A percentile compares a stretch with the other conserved stretches of the same genome.
These are phyloP conservation scores for Suhomyces chickasaworum DNA, from an alignment of 1,139 yeast genomes.

Conservation along the genomic window DNA sequence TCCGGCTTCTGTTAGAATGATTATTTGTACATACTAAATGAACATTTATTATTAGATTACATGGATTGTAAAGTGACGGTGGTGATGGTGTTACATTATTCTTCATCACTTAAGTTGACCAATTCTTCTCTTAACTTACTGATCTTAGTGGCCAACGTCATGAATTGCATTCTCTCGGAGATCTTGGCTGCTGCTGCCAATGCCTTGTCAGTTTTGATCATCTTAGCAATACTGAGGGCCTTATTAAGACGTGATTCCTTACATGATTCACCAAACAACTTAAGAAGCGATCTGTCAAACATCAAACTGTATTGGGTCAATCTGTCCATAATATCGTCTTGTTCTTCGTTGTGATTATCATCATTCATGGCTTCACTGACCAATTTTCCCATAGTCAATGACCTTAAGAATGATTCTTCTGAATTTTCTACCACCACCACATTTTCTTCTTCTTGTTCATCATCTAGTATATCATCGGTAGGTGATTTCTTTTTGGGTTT, in stretches of 20 bases:
- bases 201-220: conserved; percentile 76
- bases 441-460: conserved; percentile 30
- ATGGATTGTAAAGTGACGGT: background rate
- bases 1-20: background rate
- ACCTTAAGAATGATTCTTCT: conserved; percentile 47
- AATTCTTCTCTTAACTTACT: conserved; percentile 61
- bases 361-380: conserved; percentile 46
- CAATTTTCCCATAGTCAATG: conserved; percentile 52
- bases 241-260: conserved; percentile 62
- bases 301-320: conserved; percentile 51
- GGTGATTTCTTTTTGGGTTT: conserved; percentile 21
- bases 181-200: conserved; percentile 81
- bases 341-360: conserved; percentile 34
- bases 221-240: conserved; percentile 69
- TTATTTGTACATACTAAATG: conserved; percentile 8
- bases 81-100: too few species aligned
- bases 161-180: conserved; percentile 74
- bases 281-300: conserved; percentile 73
- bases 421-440: conserved; percentile 29
- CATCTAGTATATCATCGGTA: conserved; percentile 24
- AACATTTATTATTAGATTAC: background rate
- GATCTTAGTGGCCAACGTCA: conserved; percentile 65
- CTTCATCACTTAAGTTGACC: conserved; percentile 31
- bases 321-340: conserved; percentile 48
- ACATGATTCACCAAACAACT: conserved; percentile 78